A percentile compares a stretch with the other conserved stretches of the same genome.
These are phyloP conservation scores for Hypoxylon rickii DNA, from an alignment of 495 filamentous ascomycete genomes.

Conservation along the genomic window DNA sequence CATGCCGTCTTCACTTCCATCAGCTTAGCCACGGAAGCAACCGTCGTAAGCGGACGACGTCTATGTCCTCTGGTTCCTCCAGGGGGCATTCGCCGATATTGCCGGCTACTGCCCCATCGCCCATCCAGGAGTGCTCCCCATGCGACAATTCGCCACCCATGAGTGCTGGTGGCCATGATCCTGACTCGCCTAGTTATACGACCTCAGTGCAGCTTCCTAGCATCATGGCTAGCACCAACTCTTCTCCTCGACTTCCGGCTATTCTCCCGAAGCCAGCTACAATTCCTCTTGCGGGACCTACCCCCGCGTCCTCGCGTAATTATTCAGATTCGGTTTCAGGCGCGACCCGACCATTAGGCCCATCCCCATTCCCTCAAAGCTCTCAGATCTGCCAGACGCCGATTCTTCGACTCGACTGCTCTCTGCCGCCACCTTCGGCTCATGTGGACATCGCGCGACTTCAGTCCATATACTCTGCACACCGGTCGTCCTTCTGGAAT, in stretches of 20 bases:
- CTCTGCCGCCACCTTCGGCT: conserved; percentile 43
- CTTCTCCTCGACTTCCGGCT: conserved; percentile 54
- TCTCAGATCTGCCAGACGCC: conserved; percentile 23
- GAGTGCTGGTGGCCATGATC: conserved; percentile 43
- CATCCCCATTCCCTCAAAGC: conserved; percentile 33
- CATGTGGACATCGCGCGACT: conserved; percentile 70
- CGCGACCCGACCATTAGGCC: conserved; percentile 23
- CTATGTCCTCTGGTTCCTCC: conserved; percentile 62
- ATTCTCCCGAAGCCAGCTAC: conserved; percentile 65
- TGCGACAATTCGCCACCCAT: conserved; percentile 46
- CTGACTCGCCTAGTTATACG: conserved; percentile 40
- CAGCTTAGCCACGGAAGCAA: conserved; percentile 82
- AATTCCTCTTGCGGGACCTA: conserved; percentile 47
- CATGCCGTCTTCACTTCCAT: conserved; percentile 83
- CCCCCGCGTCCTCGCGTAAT: conserved; percentile 40
- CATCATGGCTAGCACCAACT: conserved; percentile 46
- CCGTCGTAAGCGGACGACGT: conserved; percentile 68
- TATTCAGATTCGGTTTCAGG: conserved; percentile 45
- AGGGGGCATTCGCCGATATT: conserved; percentile 53
- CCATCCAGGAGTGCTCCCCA: conserved; percentile 48
- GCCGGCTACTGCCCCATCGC: conserved; percentile 49
- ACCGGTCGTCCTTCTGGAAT: conserved; percentile 73
- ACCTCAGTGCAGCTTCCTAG: conserved; percentile 50
- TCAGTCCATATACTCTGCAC: conserved; percentile 67
- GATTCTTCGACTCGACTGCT: conserved; percentile 57